Evolutionary conservation across 345 rosid genomes (phyloP), one percentile per base, ranked within the genome.

Genomic region (Linum trigynum): DNA sequence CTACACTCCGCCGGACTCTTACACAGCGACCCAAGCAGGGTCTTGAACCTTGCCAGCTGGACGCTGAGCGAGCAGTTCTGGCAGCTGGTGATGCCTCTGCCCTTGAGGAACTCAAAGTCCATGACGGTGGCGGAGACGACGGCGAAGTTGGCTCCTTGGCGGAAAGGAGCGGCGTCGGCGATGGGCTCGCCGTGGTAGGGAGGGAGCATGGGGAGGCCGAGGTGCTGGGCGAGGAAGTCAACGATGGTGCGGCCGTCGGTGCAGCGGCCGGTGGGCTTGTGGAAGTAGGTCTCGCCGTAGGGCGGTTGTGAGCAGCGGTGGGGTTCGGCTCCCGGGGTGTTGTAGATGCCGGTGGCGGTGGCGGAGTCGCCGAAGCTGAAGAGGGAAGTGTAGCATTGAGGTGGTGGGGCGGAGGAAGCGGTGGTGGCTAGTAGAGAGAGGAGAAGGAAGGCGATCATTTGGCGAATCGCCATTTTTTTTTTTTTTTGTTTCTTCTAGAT

Each of bases 301-400:
- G 86, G 89, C 2, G 75, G 79, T 37, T 63, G 67, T 7, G 63
- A 74, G 14, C 41, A 62, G 23, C 61, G 72, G 55, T 72, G 72
- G 10, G 55, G 32, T 1, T 23, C 51, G 11, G 73, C 9, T 59
- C 41, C 8, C 37, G 8, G 74, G 51, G 32, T 23, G 32, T 23
- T 16, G 16, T 45, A 61, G 63, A 80, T 80, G 9, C 86, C 89
- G 2, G 85, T 82, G 11, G 82, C 89, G 8, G 86, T 76, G 2
- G 79, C 42, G 8, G 89, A 84, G 66, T 84, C 89, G 32, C 89
- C 89, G 58, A 84, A 82, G 82, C 85, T 80, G 67, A 84, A 67
- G 69, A 84, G 72, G 1, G 86, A 77, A 15, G 67, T 57, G 74
- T 55, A 63, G 60, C 63, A 35, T 23, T 0, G 32, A 23, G 32